These are phyloP conservation scores for Chenopodium berlandieri DNA, from an alignment of 148 eudicot species.

Conservation along the genomic window DNA sequence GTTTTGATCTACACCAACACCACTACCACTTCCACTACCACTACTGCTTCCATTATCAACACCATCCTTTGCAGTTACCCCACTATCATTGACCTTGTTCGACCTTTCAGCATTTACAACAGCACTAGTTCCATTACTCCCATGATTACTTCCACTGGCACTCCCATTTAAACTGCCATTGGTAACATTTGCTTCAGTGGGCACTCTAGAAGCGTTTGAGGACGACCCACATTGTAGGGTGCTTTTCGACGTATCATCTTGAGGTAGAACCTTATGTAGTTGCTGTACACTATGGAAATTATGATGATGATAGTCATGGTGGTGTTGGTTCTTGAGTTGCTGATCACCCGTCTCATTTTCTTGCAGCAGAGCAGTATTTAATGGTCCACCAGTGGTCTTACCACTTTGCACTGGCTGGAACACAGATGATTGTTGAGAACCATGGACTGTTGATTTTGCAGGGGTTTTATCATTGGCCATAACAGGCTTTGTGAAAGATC, in stretches of 20 bases:
- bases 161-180: slow-evolving; percentile 53
- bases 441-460: slow-evolving; percentile 39
- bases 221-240: slow-evolving; percentile 42
- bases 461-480: slow-evolving; percentile 32
- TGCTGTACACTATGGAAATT: slow-evolving; percentile 45
- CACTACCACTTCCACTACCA: slow-evolving; percentile 39
- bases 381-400: slow-evolving; percentile 24
- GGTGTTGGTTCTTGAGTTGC: slow-evolving; percentile 48
- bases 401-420: slow-evolving; percentile 37
- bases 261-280: slow-evolving; percentile 29
- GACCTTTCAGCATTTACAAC: slow-evolving; percentile 39
- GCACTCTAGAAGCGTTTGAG: slow-evolving; percentile 28
- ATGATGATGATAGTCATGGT: slow-evolving; percentile 57
- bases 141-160: slow-evolving; percentile 71
- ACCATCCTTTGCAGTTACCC: slow-evolving; percentile 36
- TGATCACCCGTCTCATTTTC: slow-evolving; percentile 19
- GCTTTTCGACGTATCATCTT: slow-evolving; percentile 36
- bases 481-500: slow-evolving; percentile 39
- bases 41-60: slow-evolving; percentile 32
- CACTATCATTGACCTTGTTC: slow-evolving; percentile 41
- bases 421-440: slow-evolving; percentile 35
- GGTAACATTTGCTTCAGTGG: slow-evolving; percentile 45
- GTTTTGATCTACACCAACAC: slow-evolving; percentile 47
- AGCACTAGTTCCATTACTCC: slow-evolving; percentile 49
- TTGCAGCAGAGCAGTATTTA: slow-evolving; percentile 17